phyloP scores from a whole-genome alignment of 75 land plant genomes.

The Cryptomeria japonica region DNA sequence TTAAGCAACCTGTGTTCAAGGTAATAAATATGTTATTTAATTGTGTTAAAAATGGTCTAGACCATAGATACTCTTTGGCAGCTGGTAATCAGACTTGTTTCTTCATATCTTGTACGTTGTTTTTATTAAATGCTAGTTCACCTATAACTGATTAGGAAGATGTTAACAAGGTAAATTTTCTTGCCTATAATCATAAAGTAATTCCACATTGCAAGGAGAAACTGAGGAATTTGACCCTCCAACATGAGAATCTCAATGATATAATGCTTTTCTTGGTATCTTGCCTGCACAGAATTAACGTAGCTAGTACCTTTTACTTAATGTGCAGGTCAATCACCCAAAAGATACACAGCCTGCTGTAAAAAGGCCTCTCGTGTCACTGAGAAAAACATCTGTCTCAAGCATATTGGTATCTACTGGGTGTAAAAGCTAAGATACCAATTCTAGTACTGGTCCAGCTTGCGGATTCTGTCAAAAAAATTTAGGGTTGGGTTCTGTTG shows the following conservation, averaged over 20 bases:
- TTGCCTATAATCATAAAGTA: background rate
- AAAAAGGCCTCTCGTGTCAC: background rate
- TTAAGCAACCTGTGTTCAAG: conserved; percentile 82
- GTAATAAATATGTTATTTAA: conserved; percentile 25
- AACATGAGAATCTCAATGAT: background rate
- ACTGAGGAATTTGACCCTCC: background rate
- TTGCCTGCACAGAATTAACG: background rate
- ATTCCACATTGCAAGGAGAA: background rate
- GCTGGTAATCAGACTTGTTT: background rate
- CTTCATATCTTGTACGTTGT: background rate
- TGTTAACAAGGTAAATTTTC: background rate
- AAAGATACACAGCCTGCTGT: background rate
- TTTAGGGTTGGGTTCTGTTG: too few relatives aligned
- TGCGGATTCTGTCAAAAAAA: too few relatives aligned
- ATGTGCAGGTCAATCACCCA: background rate
- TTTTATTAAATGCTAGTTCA: background rate
- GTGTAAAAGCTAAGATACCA: background rate
- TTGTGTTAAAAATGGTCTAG: background rate
- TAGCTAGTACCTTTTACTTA: background rate
- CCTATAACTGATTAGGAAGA: background rate
- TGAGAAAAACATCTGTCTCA: background rate
- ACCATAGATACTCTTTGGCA: background rate
- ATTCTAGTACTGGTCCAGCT: too few relatives aligned
- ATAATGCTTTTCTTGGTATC: background rate
- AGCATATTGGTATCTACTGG: background rate